Conservation (phyloP, 192 early-diverging fungal species). For the Linnemannia zychae region DNA sequence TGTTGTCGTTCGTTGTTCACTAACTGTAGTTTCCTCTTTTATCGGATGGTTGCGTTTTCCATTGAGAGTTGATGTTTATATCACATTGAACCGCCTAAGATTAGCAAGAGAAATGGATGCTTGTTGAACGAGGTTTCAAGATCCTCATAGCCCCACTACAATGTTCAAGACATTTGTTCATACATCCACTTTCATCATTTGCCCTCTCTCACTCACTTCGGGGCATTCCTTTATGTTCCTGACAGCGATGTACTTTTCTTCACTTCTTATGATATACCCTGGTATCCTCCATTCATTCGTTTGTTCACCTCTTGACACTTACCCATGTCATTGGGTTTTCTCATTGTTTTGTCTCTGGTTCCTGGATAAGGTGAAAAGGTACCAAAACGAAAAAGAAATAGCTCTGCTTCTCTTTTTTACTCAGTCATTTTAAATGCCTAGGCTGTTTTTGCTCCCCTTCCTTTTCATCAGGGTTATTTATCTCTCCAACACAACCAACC, state of each 20-base stretch:
- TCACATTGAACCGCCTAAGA: too few species aligned
- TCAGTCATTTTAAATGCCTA: not conserved
- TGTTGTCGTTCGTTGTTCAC: not conserved
- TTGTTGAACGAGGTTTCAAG: too few species aligned
- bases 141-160: not conserved
- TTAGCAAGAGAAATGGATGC: too few species aligned
- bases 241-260: not conserved
- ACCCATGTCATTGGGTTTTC: too few species aligned
- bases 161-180: not conserved
- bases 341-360: slow-evolving; percentile 3
- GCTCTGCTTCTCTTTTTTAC: not conserved
- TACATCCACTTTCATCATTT: not conserved
- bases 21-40: too few species aligned
- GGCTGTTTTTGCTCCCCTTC: not conserved
- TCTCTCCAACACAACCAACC: not conserved
- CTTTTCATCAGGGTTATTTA: not conserved
- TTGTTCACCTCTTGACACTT: too few species aligned
- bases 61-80: too few species aligned
- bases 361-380: not conserved
- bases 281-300: too few species aligned
- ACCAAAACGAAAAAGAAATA: not conserved
- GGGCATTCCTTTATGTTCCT: not conserved
- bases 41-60: not conserved
- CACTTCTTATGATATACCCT: too few species aligned
- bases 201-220: not conserved